phyloP scores from a whole-genome alignment of 2,329 filamentous ascomycete genomes.

The Colletotrichum tropicicola region DNA sequence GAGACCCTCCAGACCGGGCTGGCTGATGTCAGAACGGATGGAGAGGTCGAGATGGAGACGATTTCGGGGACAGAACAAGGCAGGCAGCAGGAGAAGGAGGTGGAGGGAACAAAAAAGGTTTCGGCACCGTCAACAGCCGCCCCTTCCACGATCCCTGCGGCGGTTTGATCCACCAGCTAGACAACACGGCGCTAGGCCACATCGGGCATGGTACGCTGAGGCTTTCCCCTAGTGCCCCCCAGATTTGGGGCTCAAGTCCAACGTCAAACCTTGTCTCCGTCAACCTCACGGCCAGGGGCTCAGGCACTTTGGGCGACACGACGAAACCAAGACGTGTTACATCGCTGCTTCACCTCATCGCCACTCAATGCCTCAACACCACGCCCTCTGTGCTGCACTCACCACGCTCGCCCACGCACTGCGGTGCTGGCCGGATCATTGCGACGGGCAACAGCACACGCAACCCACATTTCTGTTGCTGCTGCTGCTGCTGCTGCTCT shows the following conservation, averaged over 20 bases:
- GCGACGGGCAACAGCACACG: neutral
- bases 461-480: neutral
- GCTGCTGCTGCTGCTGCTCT: neutral
- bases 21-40: constrained; percentile 11
- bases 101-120: constrained; percentile 25
- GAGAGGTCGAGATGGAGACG: neutral
- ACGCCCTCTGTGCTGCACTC: constrained; percentile 9
- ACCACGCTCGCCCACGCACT: neutral
- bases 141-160: constrained; percentile 27
- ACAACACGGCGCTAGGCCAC: constrained; percentile 9
- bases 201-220: neutral
- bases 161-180: constrained; percentile 31
- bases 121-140: constrained; percentile 28
- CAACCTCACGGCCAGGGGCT: constrained; percentile 27
- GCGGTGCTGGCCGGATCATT: neutral
- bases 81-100: neutral
- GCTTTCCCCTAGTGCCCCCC: constrained; percentile 28
- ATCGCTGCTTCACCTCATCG: constrained; percentile 54
- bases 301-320: constrained; percentile 19
- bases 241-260: constrained; percentile 31
- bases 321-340: constrained; percentile 57
- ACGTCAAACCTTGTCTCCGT: constrained; percentile 25
- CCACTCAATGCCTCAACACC: constrained; percentile 36
- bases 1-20: neutral
- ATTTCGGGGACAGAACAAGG: neutral